These are phyloP conservation scores for Solanum virginianum DNA, from an alignment of 257 asterid genomes.

Conservation along the genomic window DNA sequence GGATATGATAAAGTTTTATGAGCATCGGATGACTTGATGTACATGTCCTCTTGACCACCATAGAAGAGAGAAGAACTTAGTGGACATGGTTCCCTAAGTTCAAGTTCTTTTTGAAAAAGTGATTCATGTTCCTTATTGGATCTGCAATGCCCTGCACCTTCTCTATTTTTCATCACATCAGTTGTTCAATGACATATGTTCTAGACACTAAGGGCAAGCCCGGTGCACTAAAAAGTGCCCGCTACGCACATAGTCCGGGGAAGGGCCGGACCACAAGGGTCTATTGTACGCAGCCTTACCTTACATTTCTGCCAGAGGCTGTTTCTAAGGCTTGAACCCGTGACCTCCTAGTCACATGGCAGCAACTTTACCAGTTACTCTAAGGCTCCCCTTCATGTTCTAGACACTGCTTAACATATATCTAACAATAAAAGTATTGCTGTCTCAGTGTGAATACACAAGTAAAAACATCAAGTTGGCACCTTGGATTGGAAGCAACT, in stretches of 20 bases:
- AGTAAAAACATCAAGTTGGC: not conserved
- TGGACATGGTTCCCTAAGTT: conserved; percentile 21
- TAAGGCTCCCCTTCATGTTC: too few species aligned
- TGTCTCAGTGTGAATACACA: not conserved
- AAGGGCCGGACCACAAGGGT: too few species aligned
- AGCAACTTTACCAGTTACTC: too few species aligned
- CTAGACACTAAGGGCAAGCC: not conserved
- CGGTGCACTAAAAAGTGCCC: too few species aligned
- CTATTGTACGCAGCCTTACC: too few species aligned
- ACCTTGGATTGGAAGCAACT: not conserved
- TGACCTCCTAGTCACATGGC: too few species aligned
- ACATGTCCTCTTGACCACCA: conserved; percentile 44
- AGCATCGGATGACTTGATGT: conserved; percentile 17
- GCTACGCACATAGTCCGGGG: too few species aligned
- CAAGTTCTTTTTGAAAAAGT: conserved; percentile 12
- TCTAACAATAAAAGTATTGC: not conserved
- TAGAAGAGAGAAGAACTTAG: conserved; percentile 43
- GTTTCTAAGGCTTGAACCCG: too few species aligned
- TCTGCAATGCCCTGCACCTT: conserved; percentile 5
- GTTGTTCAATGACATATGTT: not conserved
- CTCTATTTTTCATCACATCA: conserved; percentile 7
- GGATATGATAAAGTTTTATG: conserved; percentile 7
- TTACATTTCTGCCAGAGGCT: too few species aligned
- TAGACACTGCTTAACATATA: not conserved
- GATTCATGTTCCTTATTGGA: conserved; percentile 11